These are phyloP conservation scores for Mrakia blollopis DNA, from an alignment of 768 basidiomycete genomes.

Conservation along the genomic window DNA sequence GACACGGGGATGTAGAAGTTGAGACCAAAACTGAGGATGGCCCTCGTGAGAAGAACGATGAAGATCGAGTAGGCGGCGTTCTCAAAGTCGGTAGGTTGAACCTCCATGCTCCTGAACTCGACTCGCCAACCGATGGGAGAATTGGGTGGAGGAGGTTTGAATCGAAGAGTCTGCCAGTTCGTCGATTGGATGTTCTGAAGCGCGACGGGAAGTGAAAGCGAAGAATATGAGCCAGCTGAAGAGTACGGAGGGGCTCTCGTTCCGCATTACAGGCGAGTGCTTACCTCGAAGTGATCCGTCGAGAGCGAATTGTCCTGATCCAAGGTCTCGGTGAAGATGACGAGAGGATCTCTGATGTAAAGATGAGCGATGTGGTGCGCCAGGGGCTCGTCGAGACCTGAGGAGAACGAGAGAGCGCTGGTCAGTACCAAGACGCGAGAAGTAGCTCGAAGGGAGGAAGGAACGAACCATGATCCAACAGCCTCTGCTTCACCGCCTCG, in stretches of 20 bases:
- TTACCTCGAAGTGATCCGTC: constrained; percentile 92
- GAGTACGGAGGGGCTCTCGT: neutral
- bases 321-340: constrained; percentile 88
- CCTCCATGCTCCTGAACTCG: constrained; percentile 98
- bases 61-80: constrained; percentile 96
- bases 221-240: neutral
- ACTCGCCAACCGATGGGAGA: constrained; percentile 96
- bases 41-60: constrained; percentile 86
- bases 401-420: neutral
- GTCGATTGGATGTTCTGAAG: constrained; percentile 97
- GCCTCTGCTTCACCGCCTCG: constrained; percentile 62
- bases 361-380: constrained; percentile 90
- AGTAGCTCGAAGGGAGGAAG: neutral
- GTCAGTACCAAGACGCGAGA: neutral
- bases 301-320: constrained; percentile 82
- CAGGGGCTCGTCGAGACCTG: constrained; percentile 79
- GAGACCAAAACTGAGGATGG: constrained; percentile 81
- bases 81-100: constrained; percentile 97
- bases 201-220: too few relatives aligned
- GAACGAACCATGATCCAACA: constrained; percentile 67
- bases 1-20: constrained; percentile 98
- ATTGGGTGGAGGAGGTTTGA: constrained; percentile 94
- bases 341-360: constrained; percentile 95
- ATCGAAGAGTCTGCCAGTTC: constrained; percentile 97
- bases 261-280: constrained; percentile 14